Percentiles rank a stretch among this genome's conserved stretches.
phyloP scores from a whole-genome alignment of 176 grass and related monocot species.

The Musa schizocarpa region DNA sequence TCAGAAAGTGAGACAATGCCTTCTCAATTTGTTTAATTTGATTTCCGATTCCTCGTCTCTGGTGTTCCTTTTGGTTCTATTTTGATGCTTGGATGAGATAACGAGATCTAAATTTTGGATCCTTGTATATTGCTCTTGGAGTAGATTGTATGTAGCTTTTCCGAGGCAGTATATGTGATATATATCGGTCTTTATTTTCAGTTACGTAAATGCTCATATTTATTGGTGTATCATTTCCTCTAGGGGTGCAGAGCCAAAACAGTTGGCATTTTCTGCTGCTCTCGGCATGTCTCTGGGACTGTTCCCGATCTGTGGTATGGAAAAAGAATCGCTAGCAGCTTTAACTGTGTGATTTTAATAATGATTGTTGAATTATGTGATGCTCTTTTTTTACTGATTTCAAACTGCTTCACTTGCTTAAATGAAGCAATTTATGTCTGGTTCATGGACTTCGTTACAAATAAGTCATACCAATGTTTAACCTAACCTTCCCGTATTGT shows the following conservation, averaged over 20 bases:
- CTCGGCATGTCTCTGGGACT: constrained; percentile 72
- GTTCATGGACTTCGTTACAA: not conserved
- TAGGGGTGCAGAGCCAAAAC: constrained; percentile 83
- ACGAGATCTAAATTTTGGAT: not conserved
- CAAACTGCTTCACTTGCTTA: not conserved
- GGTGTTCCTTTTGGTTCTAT: not conserved
- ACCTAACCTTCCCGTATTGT: not conserved
- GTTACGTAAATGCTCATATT: not conserved
- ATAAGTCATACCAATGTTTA: no score
- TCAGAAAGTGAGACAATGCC: constrained; percentile 39
- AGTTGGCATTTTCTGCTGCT: constrained; percentile 80
- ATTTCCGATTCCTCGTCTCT: not conserved
- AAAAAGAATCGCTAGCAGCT: not conserved
- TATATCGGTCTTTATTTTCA: no score
- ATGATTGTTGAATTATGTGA: not conserved
- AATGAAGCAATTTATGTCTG: not conserved
- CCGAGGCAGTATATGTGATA: no score
- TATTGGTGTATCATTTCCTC: constrained; percentile 12
- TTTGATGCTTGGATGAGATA: not conserved
- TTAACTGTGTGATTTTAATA: not conserved
- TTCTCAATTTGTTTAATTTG: not conserved
- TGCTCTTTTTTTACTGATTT: not conserved
- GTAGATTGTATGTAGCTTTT: no score
- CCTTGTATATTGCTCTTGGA: not conserved
- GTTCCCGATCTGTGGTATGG: constrained; percentile 82